These are phyloP conservation scores for Ogataea methylovora DNA, from an alignment of 805 yeast genomes.

Conservation along the genomic window DNA sequence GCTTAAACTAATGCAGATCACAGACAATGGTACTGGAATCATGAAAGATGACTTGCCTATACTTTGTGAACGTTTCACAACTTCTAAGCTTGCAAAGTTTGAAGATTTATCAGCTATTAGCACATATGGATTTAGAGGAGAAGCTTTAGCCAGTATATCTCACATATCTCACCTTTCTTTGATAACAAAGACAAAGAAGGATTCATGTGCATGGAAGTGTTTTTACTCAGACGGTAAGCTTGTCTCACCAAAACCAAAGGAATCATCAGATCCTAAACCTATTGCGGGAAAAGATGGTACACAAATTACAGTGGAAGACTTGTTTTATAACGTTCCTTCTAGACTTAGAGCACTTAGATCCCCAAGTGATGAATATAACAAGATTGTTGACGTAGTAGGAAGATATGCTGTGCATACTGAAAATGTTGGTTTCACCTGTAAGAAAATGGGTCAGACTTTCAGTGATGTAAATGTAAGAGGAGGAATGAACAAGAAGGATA, in stretches of 20 bases:
- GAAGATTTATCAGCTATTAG: slow-evolving; percentile 66
- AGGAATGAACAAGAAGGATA: slow-evolving; percentile 44
- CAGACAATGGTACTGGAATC: slow-evolving; percentile 88
- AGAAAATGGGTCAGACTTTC: slow-evolving; percentile 69
- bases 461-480: slow-evolving; percentile 56
- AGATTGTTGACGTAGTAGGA: slow-evolving; percentile 76
- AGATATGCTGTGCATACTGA: slow-evolving; percentile 72
- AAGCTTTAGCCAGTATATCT: slow-evolving; percentile 90
- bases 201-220: slow-evolving; percentile 65
- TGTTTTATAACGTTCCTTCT: slow-evolving; percentile 83
- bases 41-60: slow-evolving; percentile 61
- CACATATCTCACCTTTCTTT: slow-evolving; percentile 82
- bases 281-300: slow-evolving; percentile 89
- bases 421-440: slow-evolving; percentile 69
- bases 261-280: slow-evolving; percentile 47
- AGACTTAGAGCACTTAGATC: slow-evolving; percentile 61
- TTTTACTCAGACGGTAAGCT: slow-evolving; percentile 62
- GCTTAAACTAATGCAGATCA: slow-evolving; percentile 71
- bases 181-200: slow-evolving; percentile 56
- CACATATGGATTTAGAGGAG: slow-evolving; percentile 95
- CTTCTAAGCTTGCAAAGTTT: slow-evolving; percentile 70
- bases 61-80: slow-evolving; percentile 88
- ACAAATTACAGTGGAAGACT: slow-evolving; percentile 74
- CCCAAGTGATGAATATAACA: slow-evolving; percentile 65
- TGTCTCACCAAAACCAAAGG: slow-evolving; percentile 32